Evolutionary conservation across 1,284 basidiomycete species (phyloP).

Genomic region (Ceratobasidium sp.): DNA sequence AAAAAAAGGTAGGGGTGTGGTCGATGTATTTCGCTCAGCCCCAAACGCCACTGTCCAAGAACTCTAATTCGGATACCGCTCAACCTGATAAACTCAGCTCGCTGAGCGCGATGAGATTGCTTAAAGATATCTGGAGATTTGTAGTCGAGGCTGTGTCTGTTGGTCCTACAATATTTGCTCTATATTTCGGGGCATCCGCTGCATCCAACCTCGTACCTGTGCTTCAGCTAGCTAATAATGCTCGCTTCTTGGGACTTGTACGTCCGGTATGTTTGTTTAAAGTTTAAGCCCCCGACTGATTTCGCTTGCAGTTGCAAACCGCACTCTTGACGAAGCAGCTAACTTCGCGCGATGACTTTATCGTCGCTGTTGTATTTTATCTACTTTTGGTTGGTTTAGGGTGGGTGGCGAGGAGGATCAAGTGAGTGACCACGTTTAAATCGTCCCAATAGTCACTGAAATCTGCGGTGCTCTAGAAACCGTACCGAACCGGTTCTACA

Average conservation of each 20-base stretch:
- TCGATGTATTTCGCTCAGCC: not conserved
- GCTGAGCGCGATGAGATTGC: not conserved
- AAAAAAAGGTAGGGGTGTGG: conserved; percentile 1
- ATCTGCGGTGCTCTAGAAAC: not conserved
- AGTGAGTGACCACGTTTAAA: not conserved
- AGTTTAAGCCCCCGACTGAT: not conserved
- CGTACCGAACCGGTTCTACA: conserved; percentile 15
- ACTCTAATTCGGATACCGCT: not conserved
- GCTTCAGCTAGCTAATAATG: not conserved
- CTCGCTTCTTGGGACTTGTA: not conserved
- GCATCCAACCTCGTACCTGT: not conserved
- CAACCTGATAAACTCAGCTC: not conserved
- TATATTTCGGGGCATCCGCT: not conserved
- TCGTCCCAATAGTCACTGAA: not conserved
- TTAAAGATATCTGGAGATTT: not conserved
- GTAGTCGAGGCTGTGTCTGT: not conserved
- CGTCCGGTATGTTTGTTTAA: conserved; percentile 37
- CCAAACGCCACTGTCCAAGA: not conserved
- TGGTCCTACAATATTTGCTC: not conserved
- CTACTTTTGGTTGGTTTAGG: not conserved
- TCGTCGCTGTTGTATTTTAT: not conserved
- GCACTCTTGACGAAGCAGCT: not conserved
- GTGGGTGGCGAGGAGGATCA: not conserved
- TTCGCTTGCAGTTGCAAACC: not conserved
- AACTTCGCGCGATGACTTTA: not conserved